These are phyloP conservation scores for Hawksworthiomyces lignivorus DNA, from an alignment of 2,329 filamentous ascomycete species.

Conservation along the genomic window DNA sequence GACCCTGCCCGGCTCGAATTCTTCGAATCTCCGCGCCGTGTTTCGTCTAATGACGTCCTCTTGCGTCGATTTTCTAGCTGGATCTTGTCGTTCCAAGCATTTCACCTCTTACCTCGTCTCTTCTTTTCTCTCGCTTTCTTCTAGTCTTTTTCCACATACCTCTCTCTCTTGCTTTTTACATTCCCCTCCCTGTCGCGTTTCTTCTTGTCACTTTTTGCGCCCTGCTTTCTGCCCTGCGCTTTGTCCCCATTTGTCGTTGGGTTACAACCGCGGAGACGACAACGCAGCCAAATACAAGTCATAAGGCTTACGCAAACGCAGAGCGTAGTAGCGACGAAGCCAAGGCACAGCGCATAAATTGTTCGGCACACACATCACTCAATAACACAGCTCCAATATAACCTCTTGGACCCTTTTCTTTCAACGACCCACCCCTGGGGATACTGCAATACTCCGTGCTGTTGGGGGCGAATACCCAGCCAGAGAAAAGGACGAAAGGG, in stretches of 20 bases:
- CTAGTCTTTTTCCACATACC: too few relatives aligned
- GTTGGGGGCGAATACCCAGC: neutral
- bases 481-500: neutral
- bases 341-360: conserved; percentile 1
- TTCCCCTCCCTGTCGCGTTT: neutral
- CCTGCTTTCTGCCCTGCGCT: neutral
- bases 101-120: too few relatives aligned
- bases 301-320: too few relatives aligned
- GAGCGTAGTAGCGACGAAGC: too few relatives aligned
- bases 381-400: conserved; percentile 3
- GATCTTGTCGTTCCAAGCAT: too few relatives aligned
- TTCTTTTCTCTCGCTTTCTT: too few relatives aligned
- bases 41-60: neutral
- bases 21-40: neutral
- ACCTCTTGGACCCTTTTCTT: neutral
- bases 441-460: neutral
- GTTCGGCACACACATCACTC: neutral
- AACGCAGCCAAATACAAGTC: neutral
- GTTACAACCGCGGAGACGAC: neutral
- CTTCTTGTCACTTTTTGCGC: too few relatives aligned
- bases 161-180: neutral
- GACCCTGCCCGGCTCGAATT: conserved; percentile 2
- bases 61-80: neutral
- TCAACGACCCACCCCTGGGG: neutral
- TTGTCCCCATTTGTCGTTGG: neutral